phyloP scores from a whole-genome alignment of 306 rosid genomes.

The Acacia acuminata region DNA sequence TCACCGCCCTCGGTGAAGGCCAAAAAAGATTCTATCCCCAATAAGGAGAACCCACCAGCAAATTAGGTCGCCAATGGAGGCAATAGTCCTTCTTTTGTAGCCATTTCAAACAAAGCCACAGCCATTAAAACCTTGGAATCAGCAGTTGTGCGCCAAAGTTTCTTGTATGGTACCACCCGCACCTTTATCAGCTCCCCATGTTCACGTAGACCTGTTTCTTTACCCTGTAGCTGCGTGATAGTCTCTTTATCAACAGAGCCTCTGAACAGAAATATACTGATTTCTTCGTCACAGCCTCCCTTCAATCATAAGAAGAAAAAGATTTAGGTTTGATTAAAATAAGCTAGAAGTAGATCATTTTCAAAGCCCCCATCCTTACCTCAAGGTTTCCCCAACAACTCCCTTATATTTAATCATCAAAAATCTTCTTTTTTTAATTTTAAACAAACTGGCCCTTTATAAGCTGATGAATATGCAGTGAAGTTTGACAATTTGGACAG shows the following conservation, averaged over 20 bases:
- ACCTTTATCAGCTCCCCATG: conserved; percentile 90
- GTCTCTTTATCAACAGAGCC: conserved; percentile 58
- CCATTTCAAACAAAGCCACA: conserved; percentile 83
- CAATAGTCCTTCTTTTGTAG: conserved; percentile 63
- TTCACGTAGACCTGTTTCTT: conserved; percentile 84
- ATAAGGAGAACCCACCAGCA: not conserved
- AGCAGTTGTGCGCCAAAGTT: conserved; percentile 80
- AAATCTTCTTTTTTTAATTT: no score
- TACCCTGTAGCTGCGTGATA: conserved; percentile 70
- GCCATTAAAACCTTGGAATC: conserved; percentile 85
- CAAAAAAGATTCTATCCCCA: not conserved
- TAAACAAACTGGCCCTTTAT: not conserved
- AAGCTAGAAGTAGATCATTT: no score
- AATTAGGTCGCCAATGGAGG: conserved; percentile 39
- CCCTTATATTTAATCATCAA: not conserved
- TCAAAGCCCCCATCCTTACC: not conserved
- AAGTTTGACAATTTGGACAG: conserved; percentile 20
- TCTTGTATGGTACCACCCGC: conserved; percentile 65
- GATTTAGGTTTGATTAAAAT: not conserved
- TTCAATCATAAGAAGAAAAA: conserved; percentile 5
- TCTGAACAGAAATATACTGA: conserved; percentile 71
- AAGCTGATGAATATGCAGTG: not conserved
- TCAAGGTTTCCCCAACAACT: not conserved
- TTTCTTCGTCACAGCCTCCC: conserved; percentile 97
- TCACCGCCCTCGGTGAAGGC: not conserved